A percentile compares a stretch with the other conserved stretches of the same genome.
These are phyloP conservation scores for Nakazawaea siamensis DNA, from an alignment of 805 yeast species.

Conservation along the genomic window DNA sequence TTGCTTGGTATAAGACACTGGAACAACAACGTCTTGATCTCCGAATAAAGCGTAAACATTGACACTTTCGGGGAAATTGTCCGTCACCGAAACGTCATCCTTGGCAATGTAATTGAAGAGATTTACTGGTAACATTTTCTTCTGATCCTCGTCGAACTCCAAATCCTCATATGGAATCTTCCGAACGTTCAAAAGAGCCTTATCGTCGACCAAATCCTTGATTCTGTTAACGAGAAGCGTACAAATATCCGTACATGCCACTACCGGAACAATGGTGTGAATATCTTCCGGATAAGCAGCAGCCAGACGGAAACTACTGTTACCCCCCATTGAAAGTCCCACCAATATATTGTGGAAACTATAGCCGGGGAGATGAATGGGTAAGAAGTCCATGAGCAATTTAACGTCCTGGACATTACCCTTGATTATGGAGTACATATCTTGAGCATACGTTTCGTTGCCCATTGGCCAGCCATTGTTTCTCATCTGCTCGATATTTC, in stretches of 20 bases:
- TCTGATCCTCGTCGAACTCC: constrained; percentile 8
- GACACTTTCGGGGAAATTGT: constrained; percentile 12
- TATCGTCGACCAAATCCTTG: background rate
- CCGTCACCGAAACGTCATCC: constrained; percentile 11
- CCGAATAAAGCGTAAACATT: constrained; percentile 13
- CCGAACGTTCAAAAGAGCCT: constrained; percentile 1
- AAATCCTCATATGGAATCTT: constrained; percentile 11
- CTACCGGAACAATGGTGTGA: constrained; percentile 36
- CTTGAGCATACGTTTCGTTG: constrained; percentile 40
- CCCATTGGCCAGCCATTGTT: constrained; percentile 41
- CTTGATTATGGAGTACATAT: constrained; percentile 40
- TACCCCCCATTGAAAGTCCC: constrained; percentile 54
- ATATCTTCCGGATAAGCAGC: constrained; percentile 28
- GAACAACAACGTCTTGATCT: constrained; percentile 9
- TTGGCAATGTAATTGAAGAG: constrained; percentile 10
- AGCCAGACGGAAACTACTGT: constrained; percentile 40
- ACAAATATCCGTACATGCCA: constrained; percentile 41
- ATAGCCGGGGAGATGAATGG: constrained; percentile 22
- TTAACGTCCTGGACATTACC: constrained; percentile 37
- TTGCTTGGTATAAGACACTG: constrained; percentile 7
- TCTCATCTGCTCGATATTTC: constrained; percentile 25
- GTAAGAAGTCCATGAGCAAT: constrained; percentile 35
- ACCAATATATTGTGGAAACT: constrained; percentile 28
- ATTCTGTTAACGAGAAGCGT: constrained; percentile 35
- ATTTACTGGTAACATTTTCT: constrained; percentile 10